Evolutionary conservation across 352 stramenopile genomes (phyloP), one percentile per base, ranked within the genome.

Genomic region (Pythium brachiatum): DNA sequence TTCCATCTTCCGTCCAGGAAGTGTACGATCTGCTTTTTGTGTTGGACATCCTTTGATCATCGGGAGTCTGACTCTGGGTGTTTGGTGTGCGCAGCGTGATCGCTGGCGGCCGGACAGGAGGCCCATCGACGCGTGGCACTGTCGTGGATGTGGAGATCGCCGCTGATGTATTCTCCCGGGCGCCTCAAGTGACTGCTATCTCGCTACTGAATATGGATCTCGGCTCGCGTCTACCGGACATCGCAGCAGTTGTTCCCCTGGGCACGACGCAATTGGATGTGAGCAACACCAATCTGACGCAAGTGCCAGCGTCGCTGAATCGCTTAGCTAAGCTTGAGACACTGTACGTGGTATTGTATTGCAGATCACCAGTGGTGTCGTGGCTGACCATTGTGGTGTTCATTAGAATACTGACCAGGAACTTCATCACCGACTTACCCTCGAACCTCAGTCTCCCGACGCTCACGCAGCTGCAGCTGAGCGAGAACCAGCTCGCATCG

Each of bases 141-240:
- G 50, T 70, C 7, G 57, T 55, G 8, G 52, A 61, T 9, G 1
- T 70, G 26, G 27, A 57, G 12, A 57, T 70, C 29, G 51, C 50
- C 27, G 26, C 50, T 13, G 23, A 34, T 2, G 26, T 62, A 1
- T 55, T 70, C 23, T 18, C 7, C 8, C 18, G 23, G 11, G 48
- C 51, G 2, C 16, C 56, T 11, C 39, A 61, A n/a, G 29, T 66
- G 7, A 54, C 38, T 11, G 27, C 27, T 2, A 32, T 70, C 31
- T 23, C 34, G 16, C 43, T 65, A 0, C 13, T 52, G 16, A 70
- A 70, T 23, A 52, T 70, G 2, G 51, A 61, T 20, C 43, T 70
- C n/a, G 21, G 51, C 12, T 7, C 7, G 1, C 23, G 20, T 13
- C 15, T 18, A 21, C 12, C 44, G 3, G 46, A 50, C 18, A 18